Evolutionary conservation across 2,329 filamentous ascomycete genomes (phyloP), one percentile per base, ranked within the genome.

Genomic region (Canariomyces notabilis): DNA sequence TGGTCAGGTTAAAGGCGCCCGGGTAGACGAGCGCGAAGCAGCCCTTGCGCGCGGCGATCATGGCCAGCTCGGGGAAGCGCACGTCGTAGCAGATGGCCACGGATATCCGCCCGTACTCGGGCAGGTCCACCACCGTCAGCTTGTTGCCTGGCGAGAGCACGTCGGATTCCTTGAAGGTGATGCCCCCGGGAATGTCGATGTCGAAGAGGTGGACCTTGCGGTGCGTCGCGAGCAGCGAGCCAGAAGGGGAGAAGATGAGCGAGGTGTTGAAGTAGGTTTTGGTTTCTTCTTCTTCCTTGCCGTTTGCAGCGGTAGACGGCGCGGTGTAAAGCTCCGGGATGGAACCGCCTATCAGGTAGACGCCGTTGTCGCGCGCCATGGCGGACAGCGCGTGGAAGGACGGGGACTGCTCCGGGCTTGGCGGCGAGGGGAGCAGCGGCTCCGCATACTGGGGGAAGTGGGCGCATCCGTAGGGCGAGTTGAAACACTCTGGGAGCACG

Each of bases 71-170:
- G 0, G 93, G 91, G 72, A 98, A 98, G 33, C 93, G 88, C 45
- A 98, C 81, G 68, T 98, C 93, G 70, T 98, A 98, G 77, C 93
- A 98, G 63, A 98, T 97, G 23, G 87, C 90, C 4, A 98, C 72
- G 4, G 80, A 89, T 52, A 98, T 79, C 64, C 80, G 85, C 49
- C 93, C 93, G 66, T 95, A 95, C 55, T 86, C 89, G 3, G 90
- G 88, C 22, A 96, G 72, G 55, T 95, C 86, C 20, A 97, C 75
- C 3, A 97, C 68, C 0, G 91, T 95, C 50, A 96, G 70, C 62
- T 87, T 83, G 69, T 91, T 85, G 0, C 93, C 93, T 0, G 91
- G 83, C 18, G 80, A 85, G 26, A 98, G 76, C 32, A 96, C 89
- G 52, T 96, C 90, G 43, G 84, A 89, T 69, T 98, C 93, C 53